Evolutionary conservation across 1,139 yeast genomes (phyloP).

Genomic region (Magnusiomyces paraingens): DNA sequence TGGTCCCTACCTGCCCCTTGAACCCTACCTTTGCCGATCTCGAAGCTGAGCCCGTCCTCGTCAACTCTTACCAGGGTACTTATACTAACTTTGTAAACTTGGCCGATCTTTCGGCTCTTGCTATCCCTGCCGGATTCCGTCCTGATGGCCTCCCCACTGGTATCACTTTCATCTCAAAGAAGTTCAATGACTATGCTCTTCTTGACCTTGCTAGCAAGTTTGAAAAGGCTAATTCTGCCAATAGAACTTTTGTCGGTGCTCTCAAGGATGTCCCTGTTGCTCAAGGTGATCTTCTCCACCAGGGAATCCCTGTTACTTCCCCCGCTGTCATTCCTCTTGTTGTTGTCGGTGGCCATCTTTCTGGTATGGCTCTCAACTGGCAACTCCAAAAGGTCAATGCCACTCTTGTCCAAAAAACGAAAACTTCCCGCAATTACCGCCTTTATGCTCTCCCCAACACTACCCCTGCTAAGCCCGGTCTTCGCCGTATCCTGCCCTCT

Average conservation of each 20-base stretch:
- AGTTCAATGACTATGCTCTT: conserved; percentile 83
- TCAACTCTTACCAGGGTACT: conserved; percentile 89
- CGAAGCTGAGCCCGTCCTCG: conserved; percentile 66
- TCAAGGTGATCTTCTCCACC: conserved; percentile 38
- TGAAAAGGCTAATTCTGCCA: conserved; percentile 44
- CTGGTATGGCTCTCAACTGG: conserved; percentile 89
- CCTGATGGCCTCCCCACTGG: conserved; percentile 86
- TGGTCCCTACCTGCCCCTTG: conserved; percentile 91
- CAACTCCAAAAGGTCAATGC: conserved; percentile 85
- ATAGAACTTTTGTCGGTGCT: conserved; percentile 43
- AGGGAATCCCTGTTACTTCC: conserved; percentile 35
- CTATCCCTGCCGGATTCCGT: conserved; percentile 84
- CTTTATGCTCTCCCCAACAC: conserved; percentile 74
- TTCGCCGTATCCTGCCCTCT: conserved; percentile 51
- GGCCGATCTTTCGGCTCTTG: conserved; percentile 87
- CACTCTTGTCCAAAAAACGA: conserved; percentile 55
- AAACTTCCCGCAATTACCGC: conserved; percentile 65
- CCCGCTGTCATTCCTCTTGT: conserved; percentile 56
- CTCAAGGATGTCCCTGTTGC: conserved; percentile 27
- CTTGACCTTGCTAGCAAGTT: conserved; percentile 74
- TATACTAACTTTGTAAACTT: conserved; percentile 94
- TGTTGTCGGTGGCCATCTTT: conserved; percentile 92
- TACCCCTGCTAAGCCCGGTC: conserved; percentile 86
- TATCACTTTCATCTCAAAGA: conserved; percentile 71
- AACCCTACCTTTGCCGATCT: conserved; percentile 75